These are phyloP conservation scores for Hanseniaspora uvarum DNA, from an alignment of 1,139 yeast species.

Conservation along the genomic window DNA sequence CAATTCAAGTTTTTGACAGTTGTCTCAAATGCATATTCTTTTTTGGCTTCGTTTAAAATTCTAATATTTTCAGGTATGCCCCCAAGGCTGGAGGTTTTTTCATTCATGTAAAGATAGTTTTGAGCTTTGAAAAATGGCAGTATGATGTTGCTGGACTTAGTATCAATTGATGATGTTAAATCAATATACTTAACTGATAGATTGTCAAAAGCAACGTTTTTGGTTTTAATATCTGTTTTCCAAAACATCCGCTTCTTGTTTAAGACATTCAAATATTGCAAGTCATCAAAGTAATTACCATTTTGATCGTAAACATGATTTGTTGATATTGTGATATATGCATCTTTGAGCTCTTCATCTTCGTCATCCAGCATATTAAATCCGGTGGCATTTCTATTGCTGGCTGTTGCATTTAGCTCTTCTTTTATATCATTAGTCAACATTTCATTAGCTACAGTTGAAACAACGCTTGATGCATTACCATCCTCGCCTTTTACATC, in stretches of 20 bases:
- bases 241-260: conserved; percentile 40
- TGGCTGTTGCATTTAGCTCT: conserved; percentile 9
- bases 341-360: conserved; percentile 27
- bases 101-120: conserved; percentile 48
- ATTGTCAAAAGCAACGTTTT: conserved; percentile 40
- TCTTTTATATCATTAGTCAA: conserved; percentile 15
- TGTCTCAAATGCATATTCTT: conserved; percentile 45
- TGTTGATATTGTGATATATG: conserved; percentile 27
- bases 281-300: conserved; percentile 32
- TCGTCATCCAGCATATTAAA: conserved; percentile 22
- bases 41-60: conserved; percentile 33
- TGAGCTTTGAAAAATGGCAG: conserved; percentile 72
- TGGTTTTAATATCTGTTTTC: conserved; percentile 34
- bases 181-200: conserved; percentile 75
- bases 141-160: conserved; percentile 70
- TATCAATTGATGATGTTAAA: conserved; percentile 74
- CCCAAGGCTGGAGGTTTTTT: conserved; percentile 27
- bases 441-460: conserved; percentile 7
- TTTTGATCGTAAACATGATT: conserved; percentile 27
- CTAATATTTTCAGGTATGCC: conserved; percentile 29
- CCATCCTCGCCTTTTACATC: conserved; percentile 20
- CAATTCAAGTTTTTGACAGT: conserved; percentile 61
- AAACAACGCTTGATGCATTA: background rate
- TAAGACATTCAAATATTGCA: conserved; percentile 48
- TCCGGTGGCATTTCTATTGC: conserved; percentile 17